Percentiles rank a stretch among this genome's conserved stretches.
Conservation (phyloP, 2,329 filamentous ascomycete genomes). For the Fonsecaea pugnacius region DNA sequence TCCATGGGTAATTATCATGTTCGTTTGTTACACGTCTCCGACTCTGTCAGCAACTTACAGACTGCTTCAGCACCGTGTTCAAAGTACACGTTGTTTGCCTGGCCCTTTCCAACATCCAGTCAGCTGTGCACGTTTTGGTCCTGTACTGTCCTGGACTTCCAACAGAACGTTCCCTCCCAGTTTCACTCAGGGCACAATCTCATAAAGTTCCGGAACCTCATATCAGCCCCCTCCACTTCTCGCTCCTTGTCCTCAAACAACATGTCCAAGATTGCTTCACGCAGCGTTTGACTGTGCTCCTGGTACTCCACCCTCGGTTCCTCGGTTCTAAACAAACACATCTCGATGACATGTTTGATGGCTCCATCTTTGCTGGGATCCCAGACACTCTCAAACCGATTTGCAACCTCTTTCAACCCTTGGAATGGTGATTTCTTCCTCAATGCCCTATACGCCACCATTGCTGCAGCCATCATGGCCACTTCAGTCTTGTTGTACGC, state of each 20-base stretch:
- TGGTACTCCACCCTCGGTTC: neutral
- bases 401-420: slow-evolving; percentile 10
- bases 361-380: neutral
- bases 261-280: neutral
- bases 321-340: slow-evolving; percentile 13
- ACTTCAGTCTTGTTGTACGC: slow-evolving; percentile 24
- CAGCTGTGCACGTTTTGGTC: neutral
- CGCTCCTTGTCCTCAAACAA: neutral
- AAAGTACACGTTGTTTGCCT: neutral
- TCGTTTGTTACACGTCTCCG: neutral
- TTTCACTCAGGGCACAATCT: neutral
- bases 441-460: slow-evolving; percentile 17
- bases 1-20: neutral
- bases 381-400: neutral
- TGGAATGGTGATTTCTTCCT: slow-evolving; percentile 17
- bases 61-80: neutral
- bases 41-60: neutral
- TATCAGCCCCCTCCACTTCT: slow-evolving; percentile 5
- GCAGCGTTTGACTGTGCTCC: neutral
- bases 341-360: slow-evolving; percentile 9
- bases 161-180: neutral
- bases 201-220: neutral
- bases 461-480: slow-evolving; percentile 18
- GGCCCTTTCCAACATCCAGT: neutral
- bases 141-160: neutral